Evolutionary conservation across 2,329 filamentous ascomycete species (phyloP), one percentile per base, ranked within the genome.

Genomic region (Xylaria sp.): DNA sequence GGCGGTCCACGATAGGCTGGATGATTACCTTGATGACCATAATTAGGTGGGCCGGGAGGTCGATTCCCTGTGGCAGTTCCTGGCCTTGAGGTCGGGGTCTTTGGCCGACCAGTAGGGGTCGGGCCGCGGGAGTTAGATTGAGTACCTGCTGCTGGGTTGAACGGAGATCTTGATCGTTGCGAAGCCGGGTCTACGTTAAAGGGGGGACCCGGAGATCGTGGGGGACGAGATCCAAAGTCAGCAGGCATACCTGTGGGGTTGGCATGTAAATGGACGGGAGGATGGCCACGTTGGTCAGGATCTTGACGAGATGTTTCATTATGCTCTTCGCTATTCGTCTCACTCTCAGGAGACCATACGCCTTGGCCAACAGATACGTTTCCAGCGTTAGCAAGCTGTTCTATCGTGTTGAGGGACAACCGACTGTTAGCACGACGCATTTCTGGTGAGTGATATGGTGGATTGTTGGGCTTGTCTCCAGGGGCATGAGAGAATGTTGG

Each of bases 371-470:
- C 75, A 53, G 81, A 76, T 55, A 87, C 78, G 25, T 86, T 87
- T 61, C 87, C 88, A 51, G 91, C 91, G 71, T 90, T 91, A 36
- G 88, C 89, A 76, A 98, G 84, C 76, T 97, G 93, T 50, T 90
- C 86, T 51, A 97, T 83, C 0, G 95, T 98, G 0, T 89, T 89
- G 72, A 85, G 87, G 29, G 96, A 97, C 77, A 98, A 89, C 25
- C 93, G 90, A 72, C 91, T 94, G 72, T 93, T 96, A 58, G 92
- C 93, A 70, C 89, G 89, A 69, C 92, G 90, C 73, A 95, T 84
- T 75, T 96, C 92, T 15, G 91, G 87, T 33, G 93, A 90, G 65
- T 92, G 88, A 72, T 92, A 89, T 0, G 92, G 92, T 68, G 88
- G 88, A 66, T 86, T 89, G 1, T 84, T 83, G 5, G 94, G 94